These are phyloP conservation scores for Perkinsus olseni DNA, from an alignment of 169 alveolate genomes.

Conservation along the genomic window DNA sequence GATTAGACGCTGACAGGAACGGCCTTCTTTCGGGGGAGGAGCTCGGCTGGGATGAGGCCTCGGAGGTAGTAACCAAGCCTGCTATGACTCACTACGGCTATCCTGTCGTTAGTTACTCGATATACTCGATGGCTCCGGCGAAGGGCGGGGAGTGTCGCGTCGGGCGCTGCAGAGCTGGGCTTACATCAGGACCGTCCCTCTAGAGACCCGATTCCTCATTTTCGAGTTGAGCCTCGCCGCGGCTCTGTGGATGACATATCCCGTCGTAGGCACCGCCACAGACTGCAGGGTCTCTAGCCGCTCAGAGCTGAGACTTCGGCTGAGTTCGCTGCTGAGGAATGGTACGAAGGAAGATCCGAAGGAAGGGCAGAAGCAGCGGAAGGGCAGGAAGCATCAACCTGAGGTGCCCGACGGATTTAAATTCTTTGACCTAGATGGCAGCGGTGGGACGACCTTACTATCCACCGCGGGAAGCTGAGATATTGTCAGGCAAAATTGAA, in stretches of 20 bases:
- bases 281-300: not conserved
- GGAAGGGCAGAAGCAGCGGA: not conserved
- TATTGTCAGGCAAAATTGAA: not conserved
- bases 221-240: not conserved
- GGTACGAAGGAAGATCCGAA: not conserved
- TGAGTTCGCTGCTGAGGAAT: not conserved
- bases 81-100: not conserved
- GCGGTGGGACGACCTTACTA: not conserved
- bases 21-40: not conserved
- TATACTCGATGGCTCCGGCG: not conserved
- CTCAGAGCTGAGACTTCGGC: not conserved
- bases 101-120: not conserved
- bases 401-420: not conserved
- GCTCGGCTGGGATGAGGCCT: not conserved
- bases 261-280: not conserved
- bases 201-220: not conserved
- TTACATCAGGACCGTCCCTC: not conserved
- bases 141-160: not conserved
- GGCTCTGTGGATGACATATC: not conserved
- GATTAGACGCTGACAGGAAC: not conserved
- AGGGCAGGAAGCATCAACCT: not conserved
- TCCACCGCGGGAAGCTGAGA: not conserved
- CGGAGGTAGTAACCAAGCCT: not conserved
- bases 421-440: not conserved
- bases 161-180: not conserved